Conservation (phyloP, 371 early-diverging fungal species). For the Circinella umbellata region DNA sequence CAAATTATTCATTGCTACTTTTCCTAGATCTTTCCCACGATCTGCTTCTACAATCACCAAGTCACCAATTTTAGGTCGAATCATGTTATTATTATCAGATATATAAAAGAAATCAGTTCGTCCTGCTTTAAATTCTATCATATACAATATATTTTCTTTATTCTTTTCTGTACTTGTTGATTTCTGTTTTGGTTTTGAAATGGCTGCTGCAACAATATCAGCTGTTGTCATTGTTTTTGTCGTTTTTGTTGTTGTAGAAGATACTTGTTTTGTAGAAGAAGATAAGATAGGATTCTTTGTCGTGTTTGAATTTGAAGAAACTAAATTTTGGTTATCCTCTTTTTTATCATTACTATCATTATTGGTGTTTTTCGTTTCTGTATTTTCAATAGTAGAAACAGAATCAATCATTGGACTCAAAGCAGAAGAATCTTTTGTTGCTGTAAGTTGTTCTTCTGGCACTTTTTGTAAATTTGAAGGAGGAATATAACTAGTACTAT, state of each 20-base stretch:
- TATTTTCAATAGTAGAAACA: no score
- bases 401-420: no score
- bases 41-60: constrained; percentile 96
- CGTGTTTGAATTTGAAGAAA: no score
- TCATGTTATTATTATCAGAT: constrained; percentile 39
- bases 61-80: constrained; percentile 62
- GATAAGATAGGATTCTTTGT: no score
- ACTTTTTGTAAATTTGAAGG: constrained; percentile 19
- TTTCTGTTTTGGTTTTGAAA: no score
- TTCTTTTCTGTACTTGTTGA: constrained; percentile 13
- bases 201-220: constrained; percentile 5
- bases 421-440: constrained; percentile 12
- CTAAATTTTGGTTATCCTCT: no score
- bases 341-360: no score
- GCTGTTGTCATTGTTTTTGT: background rate
- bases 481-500: constrained; percentile 1
- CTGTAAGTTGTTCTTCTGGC: constrained; percentile 16
- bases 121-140: constrained; percentile 92
- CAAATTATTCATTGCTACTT: constrained; percentile 70
- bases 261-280: no score
- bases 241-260: no score
- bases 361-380: no score
- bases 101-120: constrained; percentile 88
- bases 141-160: constrained; percentile 59
- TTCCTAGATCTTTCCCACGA: constrained; percentile 95